Conservation (phyloP, 2,329 filamentous ascomycete genomes). For the Aureobasidium zeae region DNA sequence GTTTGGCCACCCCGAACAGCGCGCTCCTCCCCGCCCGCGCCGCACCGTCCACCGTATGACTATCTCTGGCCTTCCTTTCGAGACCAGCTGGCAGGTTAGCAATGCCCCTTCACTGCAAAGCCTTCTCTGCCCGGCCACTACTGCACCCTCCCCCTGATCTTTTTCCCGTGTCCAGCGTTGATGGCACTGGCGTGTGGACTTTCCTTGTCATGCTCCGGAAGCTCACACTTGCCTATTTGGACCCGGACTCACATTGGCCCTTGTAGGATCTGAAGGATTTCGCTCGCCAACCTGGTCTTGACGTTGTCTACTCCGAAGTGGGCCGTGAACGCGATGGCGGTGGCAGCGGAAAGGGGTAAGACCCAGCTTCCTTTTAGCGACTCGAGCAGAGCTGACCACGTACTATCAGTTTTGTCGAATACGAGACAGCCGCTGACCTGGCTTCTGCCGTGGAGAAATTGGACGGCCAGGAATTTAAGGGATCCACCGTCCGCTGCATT, state of each 20-base stretch:
- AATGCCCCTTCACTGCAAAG: conserved; percentile 25
- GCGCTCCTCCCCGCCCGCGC: conserved; percentile 68
- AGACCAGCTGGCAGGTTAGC: conserved; percentile 99
- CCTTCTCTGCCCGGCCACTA: conserved; percentile 1
- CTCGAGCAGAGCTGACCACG: neutral
- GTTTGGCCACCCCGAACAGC: conserved; percentile 24
- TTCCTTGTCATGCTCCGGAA: conserved; percentile 24
- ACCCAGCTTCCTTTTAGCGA: conserved; percentile 19
- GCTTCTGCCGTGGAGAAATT: conserved; percentile 91
- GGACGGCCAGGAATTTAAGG: conserved; percentile 87
- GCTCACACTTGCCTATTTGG: conserved; percentile 36
- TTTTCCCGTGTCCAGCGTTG: conserved; percentile 1
- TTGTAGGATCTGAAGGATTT: conserved; percentile 99
- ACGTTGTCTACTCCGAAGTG: conserved; percentile 97
- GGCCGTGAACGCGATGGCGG: conserved; percentile 75
- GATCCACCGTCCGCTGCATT: conserved; percentile 71
- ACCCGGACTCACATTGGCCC: conserved; percentile 66
- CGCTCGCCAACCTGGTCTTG: conserved; percentile 88
- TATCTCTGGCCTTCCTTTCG: conserved; percentile 89
- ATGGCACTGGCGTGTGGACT: conserved; percentile 1
- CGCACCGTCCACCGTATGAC: conserved; percentile 96
- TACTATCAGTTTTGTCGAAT: conserved; percentile 77
- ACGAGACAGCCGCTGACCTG: conserved; percentile 84
- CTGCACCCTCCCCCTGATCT: no score
- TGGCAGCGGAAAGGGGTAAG: conserved; percentile 60